A percentile compares a stretch with the other conserved stretches of the same genome.
Conservation (phyloP, 2,329 filamentous ascomycete species). For the Pestalotiopsis sp. region DNA sequence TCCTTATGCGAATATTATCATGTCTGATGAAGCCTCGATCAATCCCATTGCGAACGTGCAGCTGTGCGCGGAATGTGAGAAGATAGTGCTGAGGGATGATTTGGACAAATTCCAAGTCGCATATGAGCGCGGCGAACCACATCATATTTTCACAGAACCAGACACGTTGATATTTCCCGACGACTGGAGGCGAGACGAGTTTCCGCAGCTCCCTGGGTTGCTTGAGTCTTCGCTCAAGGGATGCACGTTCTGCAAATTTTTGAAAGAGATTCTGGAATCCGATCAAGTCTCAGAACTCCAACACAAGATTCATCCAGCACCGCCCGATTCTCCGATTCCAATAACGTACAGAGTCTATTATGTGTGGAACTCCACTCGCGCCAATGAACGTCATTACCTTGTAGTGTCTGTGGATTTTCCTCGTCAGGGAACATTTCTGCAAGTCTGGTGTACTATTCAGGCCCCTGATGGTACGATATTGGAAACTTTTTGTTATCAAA, state of each 20-base stretch:
- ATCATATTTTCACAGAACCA: neutral
- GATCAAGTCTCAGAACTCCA: neutral
- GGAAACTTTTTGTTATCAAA: neutral
- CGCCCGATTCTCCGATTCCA: neutral
- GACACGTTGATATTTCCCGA: neutral
- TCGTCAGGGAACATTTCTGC: fast-evolving
- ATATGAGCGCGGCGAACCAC: neutral
- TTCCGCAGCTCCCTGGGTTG: neutral
- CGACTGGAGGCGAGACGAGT: fast-evolving
- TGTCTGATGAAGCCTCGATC: neutral
- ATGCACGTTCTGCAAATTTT: neutral
- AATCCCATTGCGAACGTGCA: neutral
- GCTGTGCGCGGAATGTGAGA: neutral
- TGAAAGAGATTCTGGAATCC: neutral
- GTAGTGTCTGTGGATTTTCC: neutral
- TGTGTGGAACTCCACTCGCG: neutral
- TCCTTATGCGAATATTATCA: neutral
- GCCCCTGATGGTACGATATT: neutral
- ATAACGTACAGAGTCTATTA: fast-evolving
- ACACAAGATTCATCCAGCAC: neutral
- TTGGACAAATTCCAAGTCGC: neutral
- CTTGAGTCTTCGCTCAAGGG: neutral
- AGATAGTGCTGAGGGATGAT: neutral
- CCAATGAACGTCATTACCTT: neutral
- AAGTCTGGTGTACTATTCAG: neutral